Percentiles rank a stretch among this genome's conserved stretches.
phyloP scores from a whole-genome alignment of 1,139 yeast species.

The Pichia sp. region DNA sequence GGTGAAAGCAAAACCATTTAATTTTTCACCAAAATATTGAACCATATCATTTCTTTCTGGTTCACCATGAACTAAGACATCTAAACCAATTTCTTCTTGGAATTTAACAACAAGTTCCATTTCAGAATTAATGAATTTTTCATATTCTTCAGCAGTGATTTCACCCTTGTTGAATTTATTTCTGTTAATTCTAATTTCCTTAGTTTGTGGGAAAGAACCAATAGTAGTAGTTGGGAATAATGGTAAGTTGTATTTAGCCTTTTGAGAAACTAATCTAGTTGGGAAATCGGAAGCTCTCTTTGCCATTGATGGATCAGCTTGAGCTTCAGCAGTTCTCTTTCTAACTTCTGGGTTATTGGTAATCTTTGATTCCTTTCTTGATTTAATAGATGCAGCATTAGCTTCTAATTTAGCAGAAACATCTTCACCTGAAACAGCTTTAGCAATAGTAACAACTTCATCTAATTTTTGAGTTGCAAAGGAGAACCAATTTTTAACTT shows the following conservation, averaged over 20 bases:
- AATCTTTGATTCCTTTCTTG: conserved; percentile 81
- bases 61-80: conserved; percentile 98
- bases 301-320: conserved; percentile 58
- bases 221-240: conserved; percentile 99
- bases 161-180: conserved; percentile 97
- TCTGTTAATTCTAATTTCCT: conserved; percentile 97
- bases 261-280: conserved; percentile 81
- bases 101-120: conserved; percentile 91
- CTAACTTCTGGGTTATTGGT: conserved; percentile 90
- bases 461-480: conserved; percentile 93
- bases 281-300: conserved; percentile 86
- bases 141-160: conserved; percentile 90
- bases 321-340: conserved; percentile 74
- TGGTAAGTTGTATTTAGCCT: conserved; percentile 85
- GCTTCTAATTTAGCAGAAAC: conserved; percentile 65
- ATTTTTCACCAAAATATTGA: conserved; percentile 98
- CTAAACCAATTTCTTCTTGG: conserved; percentile 98
- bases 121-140: conserved; percentile 93
- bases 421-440: conserved; percentile 78
- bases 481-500: conserved; percentile 96
- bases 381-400: conserved; percentile 78
- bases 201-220: conserved; percentile 99
- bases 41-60: conserved; percentile 99
- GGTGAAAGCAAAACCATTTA: conserved; percentile 97
- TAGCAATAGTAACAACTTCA: conserved; percentile 89